Evolutionary conservation across 768 basidiomycete genomes (phyloP).

Genomic region (Boletus pseudo-olivaceus): DNA sequence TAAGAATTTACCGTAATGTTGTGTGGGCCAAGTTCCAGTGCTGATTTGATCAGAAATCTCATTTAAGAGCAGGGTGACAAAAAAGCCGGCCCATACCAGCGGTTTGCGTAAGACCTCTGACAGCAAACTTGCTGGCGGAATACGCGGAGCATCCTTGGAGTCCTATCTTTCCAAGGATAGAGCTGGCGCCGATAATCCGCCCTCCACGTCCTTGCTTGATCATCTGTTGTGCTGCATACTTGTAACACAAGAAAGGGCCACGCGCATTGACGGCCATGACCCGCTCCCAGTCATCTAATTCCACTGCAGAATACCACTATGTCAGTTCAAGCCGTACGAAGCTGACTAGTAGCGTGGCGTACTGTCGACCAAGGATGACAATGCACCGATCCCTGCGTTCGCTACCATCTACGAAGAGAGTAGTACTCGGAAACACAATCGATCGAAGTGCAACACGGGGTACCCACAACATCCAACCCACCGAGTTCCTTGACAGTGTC

Average conservation of each 20-base stretch:
- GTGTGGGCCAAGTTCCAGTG: slow-evolving; percentile 28
- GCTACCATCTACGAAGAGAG: slow-evolving; percentile 13
- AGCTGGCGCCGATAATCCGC: slow-evolving; percentile 47
- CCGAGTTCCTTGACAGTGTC: slow-evolving; percentile 1
- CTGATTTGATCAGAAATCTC: neutral
- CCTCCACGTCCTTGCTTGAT: slow-evolving; percentile 47
- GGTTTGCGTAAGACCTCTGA: slow-evolving; percentile 38
- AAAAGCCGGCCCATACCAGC: slow-evolving; percentile 22
- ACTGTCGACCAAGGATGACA: neutral
- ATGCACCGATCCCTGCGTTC: slow-evolving; percentile 3
- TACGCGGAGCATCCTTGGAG: slow-evolving; percentile 15
- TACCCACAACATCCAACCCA: slow-evolving; percentile 5
- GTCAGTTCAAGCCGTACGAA: neutral
- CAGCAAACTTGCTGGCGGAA: slow-evolving; percentile 36
- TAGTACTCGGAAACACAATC: no score
- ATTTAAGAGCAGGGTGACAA: neutral
- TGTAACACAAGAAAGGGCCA: slow-evolving; percentile 57
- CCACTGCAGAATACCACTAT: neutral
- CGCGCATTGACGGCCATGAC: slow-evolving; percentile 42
- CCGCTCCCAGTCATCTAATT: neutral
- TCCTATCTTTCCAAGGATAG: neutral
- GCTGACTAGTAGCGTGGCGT: neutral
- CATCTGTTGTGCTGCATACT: slow-evolving; percentile 60
- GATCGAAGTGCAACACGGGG: no score
- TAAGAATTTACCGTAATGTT: slow-evolving; percentile 39